Conservation (phyloP, 2,329 filamentous ascomycete species). For the Phialophora expanda region DNA sequence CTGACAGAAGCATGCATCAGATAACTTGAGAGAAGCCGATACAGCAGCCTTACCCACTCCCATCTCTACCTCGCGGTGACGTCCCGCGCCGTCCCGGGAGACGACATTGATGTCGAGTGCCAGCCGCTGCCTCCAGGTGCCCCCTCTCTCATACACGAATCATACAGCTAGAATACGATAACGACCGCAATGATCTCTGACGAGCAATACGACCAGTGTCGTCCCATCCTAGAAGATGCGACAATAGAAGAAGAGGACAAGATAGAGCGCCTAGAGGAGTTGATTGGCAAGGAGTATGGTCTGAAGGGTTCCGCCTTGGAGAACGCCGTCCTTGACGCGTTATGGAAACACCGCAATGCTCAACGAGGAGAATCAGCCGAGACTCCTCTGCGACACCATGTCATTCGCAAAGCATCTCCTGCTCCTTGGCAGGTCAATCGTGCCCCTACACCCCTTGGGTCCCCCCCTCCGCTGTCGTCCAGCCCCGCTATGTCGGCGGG, state of each 20-base stretch:
- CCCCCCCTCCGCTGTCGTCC: constrained; percentile 79
- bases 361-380: constrained; percentile 64
- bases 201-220: constrained; percentile 87
- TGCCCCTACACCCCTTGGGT: constrained; percentile 76
- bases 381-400: constrained; percentile 83
- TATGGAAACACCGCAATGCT: constrained; percentile 73
- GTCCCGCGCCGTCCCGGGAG: not conserved
- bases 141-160: not conserved
- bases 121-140: not conserved
- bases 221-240: constrained; percentile 82
- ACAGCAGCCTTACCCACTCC: constrained; percentile 5
- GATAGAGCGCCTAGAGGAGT: constrained; percentile 85
- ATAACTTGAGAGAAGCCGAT: constrained; percentile 1
- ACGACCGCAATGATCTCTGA: constrained; percentile 78
- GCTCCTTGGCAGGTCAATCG: constrained; percentile 86
- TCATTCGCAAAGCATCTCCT: constrained; percentile 87
- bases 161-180: constrained; percentile 20
- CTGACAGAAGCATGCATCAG: not conserved
- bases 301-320: constrained; percentile 79
- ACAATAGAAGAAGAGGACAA: constrained; percentile 91
- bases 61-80: not conserved
- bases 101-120: constrained; percentile 27
- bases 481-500: constrained; percentile 80
- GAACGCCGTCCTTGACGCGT: constrained; percentile 84
- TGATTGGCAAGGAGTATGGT: constrained; percentile 77